Evolutionary conservation across 176 grass and related monocot genomes (phyloP).

Genomic region (Oryza rufipogon): DNA sequence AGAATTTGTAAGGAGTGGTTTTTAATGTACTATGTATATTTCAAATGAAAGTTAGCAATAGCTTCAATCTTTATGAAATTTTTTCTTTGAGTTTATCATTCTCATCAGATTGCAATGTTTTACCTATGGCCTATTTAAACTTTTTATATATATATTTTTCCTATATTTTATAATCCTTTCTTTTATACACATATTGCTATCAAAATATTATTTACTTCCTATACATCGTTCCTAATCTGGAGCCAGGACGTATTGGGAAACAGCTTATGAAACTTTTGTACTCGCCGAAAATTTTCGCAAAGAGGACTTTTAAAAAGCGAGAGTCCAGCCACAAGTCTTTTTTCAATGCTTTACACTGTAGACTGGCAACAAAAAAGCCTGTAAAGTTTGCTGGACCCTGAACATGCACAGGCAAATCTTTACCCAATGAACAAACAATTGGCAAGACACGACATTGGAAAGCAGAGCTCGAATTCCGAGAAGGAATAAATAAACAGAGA

Average conservation of each 20-base stretch:
- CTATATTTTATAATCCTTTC: no score
- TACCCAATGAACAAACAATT: constrained; percentile 31
- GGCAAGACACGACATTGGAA: constrained; percentile 26
- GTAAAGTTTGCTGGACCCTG: constrained; percentile 16
- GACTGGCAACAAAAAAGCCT: constrained; percentile 4
- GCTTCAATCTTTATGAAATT: no score
- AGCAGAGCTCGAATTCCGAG: constrained; percentile 19
- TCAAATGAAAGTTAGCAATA: no score
- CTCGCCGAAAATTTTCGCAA: background rate
- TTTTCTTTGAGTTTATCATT: no score
- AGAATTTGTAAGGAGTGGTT: no score
- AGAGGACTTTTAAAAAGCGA: constrained; percentile 25
- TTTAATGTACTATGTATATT: no score
- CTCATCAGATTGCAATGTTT: no score
- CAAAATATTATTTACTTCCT: no score
- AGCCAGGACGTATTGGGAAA: background rate
- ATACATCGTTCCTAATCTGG: no score
- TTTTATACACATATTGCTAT: no score
- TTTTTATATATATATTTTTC: no score
- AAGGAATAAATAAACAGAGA: background rate
- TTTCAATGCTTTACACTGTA: constrained; percentile 23
- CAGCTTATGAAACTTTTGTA: background rate
- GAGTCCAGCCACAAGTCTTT: constrained; percentile 8
- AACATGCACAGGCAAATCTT: constrained; percentile 26
- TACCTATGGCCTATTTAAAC: no score